These are phyloP conservation scores for Xylaria polymorpha DNA, from an alignment of 2,329 filamentous ascomycete genomes.

Conservation along the genomic window DNA sequence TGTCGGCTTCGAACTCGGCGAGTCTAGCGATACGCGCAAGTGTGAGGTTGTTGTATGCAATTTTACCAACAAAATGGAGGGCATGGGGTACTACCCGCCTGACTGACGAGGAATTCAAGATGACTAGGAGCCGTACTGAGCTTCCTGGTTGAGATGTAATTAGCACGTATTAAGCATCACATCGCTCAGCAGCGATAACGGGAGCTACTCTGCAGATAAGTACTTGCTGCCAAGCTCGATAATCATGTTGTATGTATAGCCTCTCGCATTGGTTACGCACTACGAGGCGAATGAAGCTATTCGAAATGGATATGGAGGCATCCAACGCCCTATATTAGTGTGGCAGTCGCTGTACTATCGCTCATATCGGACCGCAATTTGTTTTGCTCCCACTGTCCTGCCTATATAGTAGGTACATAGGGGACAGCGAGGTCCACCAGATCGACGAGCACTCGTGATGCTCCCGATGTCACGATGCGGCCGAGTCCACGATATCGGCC, in stretches of 20 bases:
- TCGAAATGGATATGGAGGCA: not conserved
- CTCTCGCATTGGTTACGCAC: not conserved
- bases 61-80: not conserved
- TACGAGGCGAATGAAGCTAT: constrained; percentile 3
- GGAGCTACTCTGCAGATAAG: not conserved
- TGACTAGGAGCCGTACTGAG: not conserved
- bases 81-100: not conserved
- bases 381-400: not conserved
- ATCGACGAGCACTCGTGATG: not conserved
- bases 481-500: constrained; percentile 1
- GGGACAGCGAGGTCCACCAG: not conserved
- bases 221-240: not conserved
- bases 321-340: not conserved
- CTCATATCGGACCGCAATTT: not conserved
- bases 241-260: not conserved
- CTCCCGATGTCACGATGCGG: not conserved
- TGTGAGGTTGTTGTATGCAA: not conserved
- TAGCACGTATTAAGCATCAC: not conserved
- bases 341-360: not conserved
- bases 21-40: not conserved
- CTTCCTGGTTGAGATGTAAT: too few relatives aligned
- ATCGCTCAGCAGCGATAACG: not conserved
- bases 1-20: not conserved
- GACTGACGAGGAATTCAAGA: not conserved
- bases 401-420: not conserved